phyloP scores from a whole-genome alignment of 805 yeast genomes.

The Yarrowia divulgata region DNA sequence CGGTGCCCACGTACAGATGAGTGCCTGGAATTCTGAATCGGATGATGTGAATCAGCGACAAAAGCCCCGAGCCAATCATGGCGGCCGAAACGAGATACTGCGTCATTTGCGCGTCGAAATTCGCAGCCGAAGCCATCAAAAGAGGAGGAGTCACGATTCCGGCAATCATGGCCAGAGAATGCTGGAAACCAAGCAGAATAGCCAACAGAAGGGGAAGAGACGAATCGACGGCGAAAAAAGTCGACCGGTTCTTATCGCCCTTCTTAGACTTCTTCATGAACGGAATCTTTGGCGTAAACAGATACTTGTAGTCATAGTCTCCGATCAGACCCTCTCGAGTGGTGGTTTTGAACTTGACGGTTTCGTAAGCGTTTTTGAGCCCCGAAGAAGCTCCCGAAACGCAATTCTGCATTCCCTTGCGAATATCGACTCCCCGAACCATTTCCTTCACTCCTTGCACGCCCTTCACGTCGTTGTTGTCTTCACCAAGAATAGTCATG shows the following conservation, averaged over 20 bases:
- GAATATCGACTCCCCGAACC: not conserved
- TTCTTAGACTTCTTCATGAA: constrained; percentile 56
- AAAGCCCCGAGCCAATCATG: constrained; percentile 71
- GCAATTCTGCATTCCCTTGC: not conserved
- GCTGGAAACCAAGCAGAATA: constrained; percentile 82
- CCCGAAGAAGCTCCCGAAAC: not conserved
- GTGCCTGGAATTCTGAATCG: constrained; percentile 79
- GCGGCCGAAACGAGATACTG: constrained; percentile 77
- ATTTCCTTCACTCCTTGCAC: not conserved
- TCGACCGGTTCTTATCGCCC: constrained; percentile 58
- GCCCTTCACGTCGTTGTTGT: not conserved
- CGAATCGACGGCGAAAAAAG: constrained; percentile 81
- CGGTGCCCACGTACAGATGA: constrained; percentile 83
- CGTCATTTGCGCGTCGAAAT: constrained; percentile 57
- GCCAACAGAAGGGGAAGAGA: constrained; percentile 86
- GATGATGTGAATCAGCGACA: constrained; percentile 79
- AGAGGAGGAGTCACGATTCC: constrained; percentile 88
- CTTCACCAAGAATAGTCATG: constrained; percentile 12
- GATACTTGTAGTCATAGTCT: constrained; percentile 79
- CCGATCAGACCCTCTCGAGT: constrained; percentile 84
- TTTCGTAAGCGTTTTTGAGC: not conserved
- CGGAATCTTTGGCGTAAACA: constrained; percentile 83
- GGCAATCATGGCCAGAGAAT: constrained; percentile 88
- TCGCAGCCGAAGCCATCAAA: constrained; percentile 69
- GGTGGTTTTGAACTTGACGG: constrained; percentile 53